Conservation (phyloP, 2,329 filamentous ascomycete genomes). For the Fusarium oligoseptatum region DNA sequence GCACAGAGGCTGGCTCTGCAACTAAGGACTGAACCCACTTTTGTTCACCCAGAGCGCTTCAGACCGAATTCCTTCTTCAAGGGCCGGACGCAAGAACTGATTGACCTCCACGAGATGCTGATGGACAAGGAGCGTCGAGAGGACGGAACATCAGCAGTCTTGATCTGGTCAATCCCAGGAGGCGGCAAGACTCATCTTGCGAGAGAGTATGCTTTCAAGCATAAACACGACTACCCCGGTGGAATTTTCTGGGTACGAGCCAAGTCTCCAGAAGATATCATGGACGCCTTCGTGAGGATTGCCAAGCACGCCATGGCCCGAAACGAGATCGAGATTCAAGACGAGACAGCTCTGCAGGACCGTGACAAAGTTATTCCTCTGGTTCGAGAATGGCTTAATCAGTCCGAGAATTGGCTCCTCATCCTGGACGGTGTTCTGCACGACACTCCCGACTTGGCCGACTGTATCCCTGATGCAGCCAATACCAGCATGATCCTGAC, state of each 20-base stretch:
- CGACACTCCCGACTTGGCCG: constrained; percentile 33
- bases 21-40: constrained; percentile 24
- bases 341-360: constrained; percentile 35
- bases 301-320: constrained; percentile 34
- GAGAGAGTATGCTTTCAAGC: constrained; percentile 42
- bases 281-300: constrained; percentile 43
- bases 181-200: constrained; percentile 44
- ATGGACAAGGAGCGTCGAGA: constrained; percentile 34
- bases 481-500: constrained; percentile 44
- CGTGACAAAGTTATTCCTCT: constrained; percentile 28
- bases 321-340: constrained; percentile 23
- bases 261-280: constrained; percentile 43
- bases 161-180: constrained; percentile 42
- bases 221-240: constrained; percentile 38
- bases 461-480: constrained; percentile 38
- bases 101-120: constrained; percentile 40
- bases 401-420: constrained; percentile 41
- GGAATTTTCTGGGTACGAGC: constrained; percentile 44
- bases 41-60: constrained; percentile 43
- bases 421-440: constrained; percentile 42
- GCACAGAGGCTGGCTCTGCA: constrained; percentile 1
- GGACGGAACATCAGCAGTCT: constrained; percentile 41
- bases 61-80: constrained; percentile 42
- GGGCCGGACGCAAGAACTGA: constrained; percentile 32
- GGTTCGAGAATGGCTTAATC: constrained; percentile 40